These are phyloP conservation scores for Xylaria hypoxylon DNA, from an alignment of 2,329 filamentous ascomycete species.

Conservation along the genomic window DNA sequence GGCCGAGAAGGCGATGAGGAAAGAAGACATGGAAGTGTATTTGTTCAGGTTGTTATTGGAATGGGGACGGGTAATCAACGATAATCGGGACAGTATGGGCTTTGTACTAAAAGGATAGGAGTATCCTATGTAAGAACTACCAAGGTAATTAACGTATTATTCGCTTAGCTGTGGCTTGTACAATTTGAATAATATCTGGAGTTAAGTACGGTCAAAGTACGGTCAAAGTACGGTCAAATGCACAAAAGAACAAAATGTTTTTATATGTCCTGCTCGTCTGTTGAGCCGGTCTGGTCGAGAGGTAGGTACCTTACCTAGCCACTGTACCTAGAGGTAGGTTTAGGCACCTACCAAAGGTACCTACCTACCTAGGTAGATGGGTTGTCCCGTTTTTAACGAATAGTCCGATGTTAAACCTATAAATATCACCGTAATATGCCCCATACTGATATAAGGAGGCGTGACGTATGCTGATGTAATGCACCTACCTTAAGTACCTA, in stretches of 20 bases:
- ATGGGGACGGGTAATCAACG: constrained; percentile 78
- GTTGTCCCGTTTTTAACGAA: not conserved
- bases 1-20: constrained; percentile 71
- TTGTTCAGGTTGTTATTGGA: constrained; percentile 82
- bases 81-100: constrained; percentile 63
- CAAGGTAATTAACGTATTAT: not conserved
- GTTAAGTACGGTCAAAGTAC: too few species aligned
- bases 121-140: not conserved
- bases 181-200: not conserved
- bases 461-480: constrained; percentile 31
- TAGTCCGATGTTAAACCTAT: too few species aligned
- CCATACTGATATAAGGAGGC: constrained; percentile 7
- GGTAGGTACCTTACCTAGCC: too few species aligned
- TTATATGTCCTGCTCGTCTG: too few species aligned
- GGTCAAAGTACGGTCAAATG: too few species aligned
- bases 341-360: too few species aligned
- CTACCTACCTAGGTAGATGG: too few species aligned
- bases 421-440: not conserved
- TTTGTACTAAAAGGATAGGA: constrained; percentile 45
- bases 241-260: too few species aligned
- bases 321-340: too few species aligned
- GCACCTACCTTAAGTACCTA: too few species aligned
- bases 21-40: constrained; percentile 84
- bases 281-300: too few species aligned
- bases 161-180: not conserved